Conservation (phyloP, 1,284 basidiomycete species). For the Moesziomyces aphidis region DNA sequence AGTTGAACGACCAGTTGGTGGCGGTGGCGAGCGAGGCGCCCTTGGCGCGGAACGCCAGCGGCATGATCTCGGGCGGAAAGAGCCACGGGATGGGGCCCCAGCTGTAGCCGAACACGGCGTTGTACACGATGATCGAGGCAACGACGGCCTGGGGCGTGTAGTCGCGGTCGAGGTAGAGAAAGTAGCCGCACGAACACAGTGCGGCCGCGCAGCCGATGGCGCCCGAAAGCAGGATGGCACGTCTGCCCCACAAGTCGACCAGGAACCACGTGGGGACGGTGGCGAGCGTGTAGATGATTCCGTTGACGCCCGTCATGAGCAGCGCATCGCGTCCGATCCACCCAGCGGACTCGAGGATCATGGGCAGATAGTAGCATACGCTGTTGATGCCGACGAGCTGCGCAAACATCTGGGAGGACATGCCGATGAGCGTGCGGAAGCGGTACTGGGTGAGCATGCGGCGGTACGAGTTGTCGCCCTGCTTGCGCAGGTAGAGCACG, state of each 20-base stretch:
- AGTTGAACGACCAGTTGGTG: slow-evolving; percentile 74
- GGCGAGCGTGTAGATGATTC: slow-evolving; percentile 76
- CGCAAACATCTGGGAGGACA: slow-evolving; percentile 96
- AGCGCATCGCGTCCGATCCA: slow-evolving; percentile 98
- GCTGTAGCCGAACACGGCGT: slow-evolving; percentile 83
- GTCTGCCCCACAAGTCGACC: slow-evolving; percentile 90
- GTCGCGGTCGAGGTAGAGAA: slow-evolving; percentile 85
- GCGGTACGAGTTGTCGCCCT: slow-evolving; percentile 81
- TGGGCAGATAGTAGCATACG: slow-evolving; percentile 87
- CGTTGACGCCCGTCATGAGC: slow-evolving; percentile 86
- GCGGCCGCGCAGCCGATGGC: slow-evolving; percentile 81
- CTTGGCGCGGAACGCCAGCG: slow-evolving; percentile 73
- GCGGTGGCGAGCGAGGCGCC: slow-evolving; percentile 74
- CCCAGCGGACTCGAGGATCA: slow-evolving; percentile 77
- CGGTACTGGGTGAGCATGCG: slow-evolving; percentile 90
- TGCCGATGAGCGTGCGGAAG: slow-evolving; percentile 90
- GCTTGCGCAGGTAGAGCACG: slow-evolving; percentile 56
- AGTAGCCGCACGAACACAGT: slow-evolving; percentile 84
- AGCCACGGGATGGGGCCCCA: slow-evolving; percentile 85
- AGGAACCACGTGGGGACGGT: slow-evolving; percentile 83
- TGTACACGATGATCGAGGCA: slow-evolving; percentile 87
- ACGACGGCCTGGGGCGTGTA: slow-evolving; percentile 85
- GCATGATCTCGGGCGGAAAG: slow-evolving; percentile 78
- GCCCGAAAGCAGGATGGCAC: slow-evolving; percentile 89
- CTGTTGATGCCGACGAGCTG: slow-evolving; percentile 77